phyloP scores from a whole-genome alignment of 1,284 basidiomycete species.

The Psilocybe mexicana region DNA sequence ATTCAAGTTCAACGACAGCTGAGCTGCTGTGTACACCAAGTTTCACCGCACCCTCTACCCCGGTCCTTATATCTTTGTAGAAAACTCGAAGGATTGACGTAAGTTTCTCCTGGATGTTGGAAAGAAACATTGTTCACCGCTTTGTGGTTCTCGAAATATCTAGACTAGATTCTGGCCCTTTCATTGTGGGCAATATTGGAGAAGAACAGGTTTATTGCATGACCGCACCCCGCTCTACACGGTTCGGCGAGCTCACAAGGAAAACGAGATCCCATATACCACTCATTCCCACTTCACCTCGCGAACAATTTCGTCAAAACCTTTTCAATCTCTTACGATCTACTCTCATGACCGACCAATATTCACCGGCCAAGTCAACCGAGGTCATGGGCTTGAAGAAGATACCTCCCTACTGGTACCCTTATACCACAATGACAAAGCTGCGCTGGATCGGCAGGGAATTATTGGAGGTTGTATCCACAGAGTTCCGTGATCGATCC shows the following conservation, averaged over 20 bases:
- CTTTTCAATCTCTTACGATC: constrained; percentile 50
- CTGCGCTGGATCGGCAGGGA: constrained; percentile 86
- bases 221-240: constrained; percentile 23
- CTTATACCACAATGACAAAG: constrained; percentile 91
- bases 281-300: constrained; percentile 44
- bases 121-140: not conserved
- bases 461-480: constrained; percentile 83
- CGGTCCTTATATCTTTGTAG: not conserved
- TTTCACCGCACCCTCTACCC: not conserved
- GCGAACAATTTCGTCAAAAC: constrained; percentile 55
- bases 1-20: not conserved
- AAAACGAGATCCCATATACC: constrained; percentile 42
- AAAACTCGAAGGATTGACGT: not conserved
- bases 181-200: not conserved
- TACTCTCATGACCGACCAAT: constrained; percentile 45
- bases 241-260: constrained; percentile 28
- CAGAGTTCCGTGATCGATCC: constrained; percentile 88
- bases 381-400: constrained; percentile 57
- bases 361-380: constrained; percentile 23
- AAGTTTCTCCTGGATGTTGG: not conserved
- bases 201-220: constrained; percentile 16
- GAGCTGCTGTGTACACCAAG: not conserved
- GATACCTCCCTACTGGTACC: constrained; percentile 78
- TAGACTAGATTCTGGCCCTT: not conserved
- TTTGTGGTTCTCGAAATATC: too few species aligned